A percentile compares a stretch with the other conserved stretches of the same genome.
Evolutionary conservation across 352 stramenopile species (phyloP).

Genomic region (Phytophthora gonapodyides): DNA sequence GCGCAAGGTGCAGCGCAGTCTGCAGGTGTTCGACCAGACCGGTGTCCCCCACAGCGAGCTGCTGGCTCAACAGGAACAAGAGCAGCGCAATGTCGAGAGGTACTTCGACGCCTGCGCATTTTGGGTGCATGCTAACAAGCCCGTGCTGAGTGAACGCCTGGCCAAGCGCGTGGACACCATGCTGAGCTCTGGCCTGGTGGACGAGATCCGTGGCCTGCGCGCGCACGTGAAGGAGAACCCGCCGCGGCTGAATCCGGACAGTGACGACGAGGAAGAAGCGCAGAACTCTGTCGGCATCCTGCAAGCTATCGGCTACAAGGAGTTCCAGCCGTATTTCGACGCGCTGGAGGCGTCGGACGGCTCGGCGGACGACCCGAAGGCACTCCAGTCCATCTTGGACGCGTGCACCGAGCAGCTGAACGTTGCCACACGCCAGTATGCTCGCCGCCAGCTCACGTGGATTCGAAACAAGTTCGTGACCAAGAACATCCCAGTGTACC

Average conservation of each 20-base stretch:
- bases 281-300: slow-evolving; percentile 74
- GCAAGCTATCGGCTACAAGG: slow-evolving; percentile 91
- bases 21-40: slow-evolving; percentile 87
- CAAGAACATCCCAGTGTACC: slow-evolving; percentile 85
- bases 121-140: slow-evolving; percentile 82
- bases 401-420: slow-evolving; percentile 82
- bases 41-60: slow-evolving; percentile 76
- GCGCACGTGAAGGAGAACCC: slow-evolving; percentile 53
- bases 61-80: slow-evolving; percentile 56
- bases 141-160: slow-evolving; percentile 66
- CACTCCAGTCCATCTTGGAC: slow-evolving; percentile 51
- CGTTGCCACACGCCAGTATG: slow-evolving; percentile 83
- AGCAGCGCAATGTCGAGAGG: slow-evolving; percentile 50
- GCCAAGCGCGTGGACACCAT: slow-evolving; percentile 79
- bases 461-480: slow-evolving; percentile 88
- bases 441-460: slow-evolving; percentile 85
- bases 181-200: slow-evolving; percentile 74
- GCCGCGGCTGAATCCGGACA: slow-evolving; percentile 31
- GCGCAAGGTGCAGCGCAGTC: slow-evolving; percentile 83
- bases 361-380: slow-evolving; percentile 22
- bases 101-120: slow-evolving; percentile 86
- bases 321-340: slow-evolving; percentile 87
- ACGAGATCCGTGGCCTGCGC: slow-evolving; percentile 73
- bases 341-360: slow-evolving; percentile 47
- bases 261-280: slow-evolving; percentile 33